phyloP scores from a whole-genome alignment of 805 yeast genomes.

The Vanderwaltozyma verrucispora region DNA sequence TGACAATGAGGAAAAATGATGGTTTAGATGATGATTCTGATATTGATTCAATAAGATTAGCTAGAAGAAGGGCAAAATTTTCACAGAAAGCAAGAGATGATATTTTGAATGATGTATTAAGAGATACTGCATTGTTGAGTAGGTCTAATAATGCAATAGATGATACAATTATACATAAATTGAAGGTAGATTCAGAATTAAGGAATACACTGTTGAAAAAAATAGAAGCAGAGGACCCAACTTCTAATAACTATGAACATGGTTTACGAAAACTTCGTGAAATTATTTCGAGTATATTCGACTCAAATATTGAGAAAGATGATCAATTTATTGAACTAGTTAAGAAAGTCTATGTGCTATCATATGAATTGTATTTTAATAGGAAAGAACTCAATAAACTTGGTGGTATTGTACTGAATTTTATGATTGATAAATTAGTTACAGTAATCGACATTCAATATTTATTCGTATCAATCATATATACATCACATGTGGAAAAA shows the following conservation, averaged over 20 bases:
- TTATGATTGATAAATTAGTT: conserved; percentile 3
- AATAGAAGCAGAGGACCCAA: conserved; percentile 21
- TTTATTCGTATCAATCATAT: conserved; percentile 5
- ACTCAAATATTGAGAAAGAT: conserved; percentile 6
- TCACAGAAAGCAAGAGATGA: conserved; percentile 16
- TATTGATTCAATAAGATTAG: not conserved
- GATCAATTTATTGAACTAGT: conserved; percentile 8
- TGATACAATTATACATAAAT: conserved; percentile 6
- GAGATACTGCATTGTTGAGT: conserved; percentile 45
- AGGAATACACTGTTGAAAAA: conserved; percentile 33
- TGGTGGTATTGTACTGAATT: conserved; percentile 11
- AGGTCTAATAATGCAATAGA: conserved; percentile 43
- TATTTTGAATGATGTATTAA: conserved; percentile 14
- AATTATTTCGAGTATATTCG: conserved; percentile 14
- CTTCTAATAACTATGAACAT: conserved; percentile 19
- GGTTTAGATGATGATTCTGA: not conserved
- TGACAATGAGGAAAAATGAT: too few species aligned
- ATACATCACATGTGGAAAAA: conserved; percentile 14
- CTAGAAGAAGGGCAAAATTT: conserved; percentile 28
- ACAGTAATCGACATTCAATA: too few species aligned
- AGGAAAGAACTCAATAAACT: conserved; percentile 7
- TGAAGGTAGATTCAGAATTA: conserved; percentile 36
- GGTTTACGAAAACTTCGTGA: conserved; percentile 25
- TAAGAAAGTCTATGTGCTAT: conserved; percentile 10
- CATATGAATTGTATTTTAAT: conserved; percentile 9